Percentiles rank a stretch among this genome's conserved stretches.
These are phyloP conservation scores for Mucor plumbeus DNA, from an alignment of 371 early-diverging fungal species.

Conservation along the genomic window DNA sequence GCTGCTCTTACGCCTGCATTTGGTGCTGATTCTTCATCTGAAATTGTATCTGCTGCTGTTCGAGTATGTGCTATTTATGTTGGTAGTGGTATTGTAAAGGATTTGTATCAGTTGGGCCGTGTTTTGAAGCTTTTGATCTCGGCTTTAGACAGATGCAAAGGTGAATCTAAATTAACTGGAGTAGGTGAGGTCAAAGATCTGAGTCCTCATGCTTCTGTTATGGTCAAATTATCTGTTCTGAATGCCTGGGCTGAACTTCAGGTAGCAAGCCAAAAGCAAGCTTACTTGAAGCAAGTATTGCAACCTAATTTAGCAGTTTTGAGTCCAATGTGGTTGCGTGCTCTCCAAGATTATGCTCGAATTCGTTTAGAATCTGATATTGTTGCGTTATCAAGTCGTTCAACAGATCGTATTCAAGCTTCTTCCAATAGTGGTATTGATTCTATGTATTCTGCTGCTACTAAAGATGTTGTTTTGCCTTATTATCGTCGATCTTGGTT, in stretches of 20 bases:
- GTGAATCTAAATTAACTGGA: constrained; percentile 57
- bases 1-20: constrained; percentile 91
- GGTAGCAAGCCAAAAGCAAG: constrained; percentile 62
- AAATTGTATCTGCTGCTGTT: constrained; percentile 81
- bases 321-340: constrained; percentile 64
- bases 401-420: constrained; percentile 48
- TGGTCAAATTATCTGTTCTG: constrained; percentile 80
- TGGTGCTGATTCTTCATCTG: constrained; percentile 76
- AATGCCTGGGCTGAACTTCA: constrained; percentile 87
- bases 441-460: constrained; percentile 56
- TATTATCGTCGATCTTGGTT: constrained; percentile 61
- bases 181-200: constrained; percentile 66
- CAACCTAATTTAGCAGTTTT: constrained; percentile 64
- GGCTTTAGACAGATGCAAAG: constrained; percentile 74
- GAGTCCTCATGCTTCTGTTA: constrained; percentile 75
- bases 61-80: constrained; percentile 85
- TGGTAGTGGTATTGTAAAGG: constrained; percentile 83
- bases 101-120: constrained; percentile 75
- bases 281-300: constrained; percentile 67
- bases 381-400: constrained; percentile 49
- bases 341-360: constrained; percentile 65
- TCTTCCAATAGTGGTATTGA: constrained; percentile 50
- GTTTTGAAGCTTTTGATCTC: constrained; percentile 74
- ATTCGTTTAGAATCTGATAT: constrained; percentile 63
- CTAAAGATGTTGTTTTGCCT: constrained; percentile 65